Evolutionary conservation across 75 land plant species (phyloP), one percentile per base, ranked within the genome.

Genomic region (Larix kaempferi): DNA sequence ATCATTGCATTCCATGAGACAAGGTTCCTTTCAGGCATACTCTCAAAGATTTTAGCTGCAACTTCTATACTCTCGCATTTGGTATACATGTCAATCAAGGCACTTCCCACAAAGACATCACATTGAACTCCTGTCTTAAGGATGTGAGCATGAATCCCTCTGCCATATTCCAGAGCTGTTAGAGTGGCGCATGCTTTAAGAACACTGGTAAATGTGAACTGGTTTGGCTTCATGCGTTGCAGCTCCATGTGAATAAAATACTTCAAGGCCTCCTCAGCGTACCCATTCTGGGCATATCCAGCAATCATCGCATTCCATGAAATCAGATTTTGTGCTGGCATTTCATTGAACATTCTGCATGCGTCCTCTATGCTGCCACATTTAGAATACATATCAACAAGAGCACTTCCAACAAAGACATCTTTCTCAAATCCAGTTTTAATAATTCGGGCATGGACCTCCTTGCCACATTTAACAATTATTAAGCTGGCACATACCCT

Each of bases 221-320:
- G 65, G 75, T 82, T 89, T 56, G 93, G 91, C 60, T 72, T 55
- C 19, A 91, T 17, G 0, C 37, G 54, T 5, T 39, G 66, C 12
- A 66, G 22, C 67, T 90, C 84, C 95, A 93, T 91, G 23, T 76
- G 80, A 6, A 72, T 78, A 77, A 93, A 93, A 78, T 80, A 78
- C 41, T 80, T 79, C 33, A 91, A 56, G 22, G 89, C 89, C 58
- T 85, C 82, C 25, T 27, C 26, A 16, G 87, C 77, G 33, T 61
- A 67, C 19, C 79, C 83, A 69, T 82, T 76, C 29, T 85, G 84
- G 49, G 91, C 83, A 81, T 89, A 89, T 57, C 91, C 93, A 75
- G 88, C 89, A 76, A 93, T 85, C 95, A 93, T 91, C 6, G 91
- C 86, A 88, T 85, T 89, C 83, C 84, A 91, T 15, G 88, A 85